Evolutionary conservation across 148 eudicot species (phyloP).

Genomic region (Gaultheria prostrata): DNA sequence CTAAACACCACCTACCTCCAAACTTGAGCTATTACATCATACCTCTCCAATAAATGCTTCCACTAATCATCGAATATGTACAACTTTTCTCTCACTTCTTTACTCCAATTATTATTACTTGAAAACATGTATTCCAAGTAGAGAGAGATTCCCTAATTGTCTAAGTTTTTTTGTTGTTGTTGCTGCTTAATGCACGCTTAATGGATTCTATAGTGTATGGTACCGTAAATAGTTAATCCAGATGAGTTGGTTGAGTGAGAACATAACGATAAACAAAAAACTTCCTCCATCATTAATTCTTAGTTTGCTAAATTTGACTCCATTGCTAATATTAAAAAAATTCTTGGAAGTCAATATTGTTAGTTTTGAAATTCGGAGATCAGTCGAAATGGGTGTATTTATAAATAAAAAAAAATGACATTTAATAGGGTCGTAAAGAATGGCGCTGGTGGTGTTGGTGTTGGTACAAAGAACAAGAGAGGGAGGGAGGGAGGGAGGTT

Average conservation of each 20-base stretch:
- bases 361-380: background rate
- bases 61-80: background rate
- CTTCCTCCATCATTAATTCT: no score
- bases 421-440: background rate
- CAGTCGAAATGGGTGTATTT: background rate
- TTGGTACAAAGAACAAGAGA: conserved; percentile 15
- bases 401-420: background rate
- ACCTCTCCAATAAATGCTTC: conserved; percentile 11
- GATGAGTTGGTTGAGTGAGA: background rate
- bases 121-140: background rate
- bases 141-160: background rate
- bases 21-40: no score
- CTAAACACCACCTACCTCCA: no score
- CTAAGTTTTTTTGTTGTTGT: background rate
- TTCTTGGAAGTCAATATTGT: no score
- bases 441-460: conserved; percentile 1
- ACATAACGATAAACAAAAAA: background rate
- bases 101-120: background rate
- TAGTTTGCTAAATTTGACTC: no score
- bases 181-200: background rate
- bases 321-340: no score
- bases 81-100: background rate
- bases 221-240: background rate
- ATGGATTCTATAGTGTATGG: background rate
- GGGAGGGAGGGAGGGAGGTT: background rate